phyloP scores from a whole-genome alignment of 1,284 basidiomycete species.

The Apiotrichum domesticum region DNA sequence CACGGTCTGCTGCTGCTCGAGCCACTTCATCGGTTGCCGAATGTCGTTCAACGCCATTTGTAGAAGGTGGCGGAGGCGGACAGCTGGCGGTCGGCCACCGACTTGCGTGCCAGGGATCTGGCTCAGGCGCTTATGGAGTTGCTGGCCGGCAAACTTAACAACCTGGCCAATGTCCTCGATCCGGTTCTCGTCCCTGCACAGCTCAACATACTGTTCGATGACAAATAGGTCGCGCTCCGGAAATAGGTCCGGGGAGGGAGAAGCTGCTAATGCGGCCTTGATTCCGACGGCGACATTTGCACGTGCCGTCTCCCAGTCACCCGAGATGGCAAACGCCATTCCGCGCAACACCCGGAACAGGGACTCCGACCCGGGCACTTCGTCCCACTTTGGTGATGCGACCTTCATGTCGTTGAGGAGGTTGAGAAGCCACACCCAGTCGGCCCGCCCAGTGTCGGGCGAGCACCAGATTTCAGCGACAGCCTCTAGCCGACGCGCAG shows the following conservation, averaged over 20 bases:
- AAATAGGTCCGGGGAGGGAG: neutral
- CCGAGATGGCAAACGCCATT: constrained; percentile 1
- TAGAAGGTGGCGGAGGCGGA: neutral
- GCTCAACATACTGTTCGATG: constrained; percentile 4
- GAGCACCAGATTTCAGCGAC: neutral
- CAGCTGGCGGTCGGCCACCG: neutral
- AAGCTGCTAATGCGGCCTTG: neutral
- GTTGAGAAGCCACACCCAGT: constrained; percentile 13
- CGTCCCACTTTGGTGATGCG: neutral
- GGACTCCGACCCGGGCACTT: constrained; percentile 3
- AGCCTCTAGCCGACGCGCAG: neutral
- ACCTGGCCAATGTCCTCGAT: constrained; percentile 1
- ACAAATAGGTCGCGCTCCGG: neutral
- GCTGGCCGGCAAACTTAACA: neutral
- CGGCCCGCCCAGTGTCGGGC: neutral
- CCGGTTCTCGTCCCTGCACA: neutral
- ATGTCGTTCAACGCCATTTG: constrained; percentile 2
- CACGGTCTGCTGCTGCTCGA: neutral
- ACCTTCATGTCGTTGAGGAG: neutral
- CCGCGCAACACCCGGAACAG: constrained; percentile 4
- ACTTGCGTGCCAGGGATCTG: neutral
- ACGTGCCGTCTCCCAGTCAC: constrained; percentile 1
- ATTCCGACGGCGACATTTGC: constrained; percentile 1
- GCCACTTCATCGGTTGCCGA: constrained; percentile 7
- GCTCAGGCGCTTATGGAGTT: constrained; percentile 9